Percentiles rank a stretch among this genome's conserved stretches.
phyloP scores from a whole-genome alignment of 495 filamentous ascomycete genomes.

The Talaromyces thailandensis region DNA sequence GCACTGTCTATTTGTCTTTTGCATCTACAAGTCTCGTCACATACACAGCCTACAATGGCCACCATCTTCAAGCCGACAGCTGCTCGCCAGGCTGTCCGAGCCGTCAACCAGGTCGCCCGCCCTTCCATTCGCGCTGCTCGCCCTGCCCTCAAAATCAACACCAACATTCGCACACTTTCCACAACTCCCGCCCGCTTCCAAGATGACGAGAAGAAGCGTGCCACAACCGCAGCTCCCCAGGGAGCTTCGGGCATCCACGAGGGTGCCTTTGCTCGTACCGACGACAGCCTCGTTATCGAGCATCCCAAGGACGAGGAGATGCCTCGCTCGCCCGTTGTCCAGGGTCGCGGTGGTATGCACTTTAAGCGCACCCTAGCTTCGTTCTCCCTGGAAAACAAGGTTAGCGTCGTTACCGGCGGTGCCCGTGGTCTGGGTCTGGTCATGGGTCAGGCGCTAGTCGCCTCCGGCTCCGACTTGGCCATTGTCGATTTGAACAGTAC shows the following conservation, averaged over 20 bases:
- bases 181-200: slow-evolving; percentile 19
- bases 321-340: slow-evolving; percentile 55
- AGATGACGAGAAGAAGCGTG: slow-evolving; percentile 23
- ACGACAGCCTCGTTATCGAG: slow-evolving; percentile 63
- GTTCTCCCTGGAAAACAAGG: slow-evolving; percentile 72
- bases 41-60: slow-evolving; percentile 2
- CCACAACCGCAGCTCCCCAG: slow-evolving; percentile 17
- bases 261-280: slow-evolving; percentile 62
- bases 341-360: slow-evolving; percentile 61
- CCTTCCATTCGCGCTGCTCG: slow-evolving; percentile 13
- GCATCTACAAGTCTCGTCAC: not conserved
- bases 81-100: slow-evolving; percentile 21
- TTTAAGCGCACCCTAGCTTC: slow-evolving; percentile 62
- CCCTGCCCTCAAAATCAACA: slow-evolving; percentile 6
- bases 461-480: slow-evolving; percentile 79
- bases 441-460: slow-evolving; percentile 83
- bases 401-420: slow-evolving; percentile 76
- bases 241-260: slow-evolving; percentile 26
- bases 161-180: slow-evolving; percentile 20
- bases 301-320: slow-evolving; percentile 65
- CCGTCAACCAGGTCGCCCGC: slow-evolving; percentile 14
- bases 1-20: not conserved
- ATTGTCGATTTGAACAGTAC: slow-evolving; percentile 89
- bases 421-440: slow-evolving; percentile 80
- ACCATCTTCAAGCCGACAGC: slow-evolving; percentile 26